These are phyloP conservation scores for Aspergillus fructus DNA, from an alignment of 2,329 filamentous ascomycete species.

Conservation along the genomic window DNA sequence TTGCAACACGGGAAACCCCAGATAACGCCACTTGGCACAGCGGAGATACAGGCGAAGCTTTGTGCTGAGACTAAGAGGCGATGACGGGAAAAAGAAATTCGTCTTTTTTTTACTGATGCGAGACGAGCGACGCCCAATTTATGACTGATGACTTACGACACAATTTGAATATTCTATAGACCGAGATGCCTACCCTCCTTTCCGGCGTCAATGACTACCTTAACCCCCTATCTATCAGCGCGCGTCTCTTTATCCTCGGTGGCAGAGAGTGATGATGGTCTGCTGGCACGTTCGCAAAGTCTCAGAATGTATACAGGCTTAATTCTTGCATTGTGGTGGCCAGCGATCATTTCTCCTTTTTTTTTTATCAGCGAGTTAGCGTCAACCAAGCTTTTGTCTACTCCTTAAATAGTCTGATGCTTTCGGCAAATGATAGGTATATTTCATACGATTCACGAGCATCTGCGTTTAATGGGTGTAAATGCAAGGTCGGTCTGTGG, in stretches of 20 bases:
- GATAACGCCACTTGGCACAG: neutral
- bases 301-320: conserved; percentile 10
- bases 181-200: conserved; percentile 12
- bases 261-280: conserved; percentile 6
- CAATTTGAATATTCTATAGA: conserved; percentile 24
- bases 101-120: neutral
- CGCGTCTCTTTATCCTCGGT: neutral
- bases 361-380: neutral
- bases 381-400: neutral
- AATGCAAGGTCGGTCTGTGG: neutral
- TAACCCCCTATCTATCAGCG: neutral
- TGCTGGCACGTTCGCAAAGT: conserved; percentile 7
- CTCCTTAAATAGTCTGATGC: neutral
- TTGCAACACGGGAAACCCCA: neutral
- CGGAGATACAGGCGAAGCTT: neutral
- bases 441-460: neutral
- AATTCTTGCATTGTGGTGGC: conserved; percentile 8
- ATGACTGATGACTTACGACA: conserved; percentile 31
- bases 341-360: conserved; percentile 6
- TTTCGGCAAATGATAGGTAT: neutral
- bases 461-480: neutral
- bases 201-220: conserved; percentile 1
- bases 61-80: neutral
- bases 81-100: neutral
- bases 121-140: conserved; percentile 1